Conservation (phyloP, 257 asterid species). For the Paraleonurus japonicus region DNA sequence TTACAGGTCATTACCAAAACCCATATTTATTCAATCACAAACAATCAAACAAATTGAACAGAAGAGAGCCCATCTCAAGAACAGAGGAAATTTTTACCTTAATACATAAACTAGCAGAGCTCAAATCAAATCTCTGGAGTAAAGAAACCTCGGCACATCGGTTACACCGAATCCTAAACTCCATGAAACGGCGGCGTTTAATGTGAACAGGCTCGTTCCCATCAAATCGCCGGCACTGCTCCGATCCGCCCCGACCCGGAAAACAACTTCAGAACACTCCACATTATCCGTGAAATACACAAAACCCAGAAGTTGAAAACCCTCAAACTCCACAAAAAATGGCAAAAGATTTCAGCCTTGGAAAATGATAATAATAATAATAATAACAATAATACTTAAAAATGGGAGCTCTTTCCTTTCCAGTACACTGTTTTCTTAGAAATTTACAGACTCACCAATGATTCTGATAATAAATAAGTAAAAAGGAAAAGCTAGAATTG, state of each 20-base stretch:
- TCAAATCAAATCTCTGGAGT: slow-evolving; percentile 46
- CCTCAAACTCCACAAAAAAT: slow-evolving; percentile 25
- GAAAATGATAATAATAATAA: too few relatives aligned
- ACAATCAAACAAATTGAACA: not conserved
- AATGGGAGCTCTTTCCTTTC: slow-evolving; percentile 25
- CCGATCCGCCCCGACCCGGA: slow-evolving; percentile 54
- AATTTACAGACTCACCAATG: slow-evolving; percentile 3
- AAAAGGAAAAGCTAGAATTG: slow-evolving; percentile 30
- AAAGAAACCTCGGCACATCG: slow-evolving; percentile 51
- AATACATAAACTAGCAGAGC: slow-evolving; percentile 33
- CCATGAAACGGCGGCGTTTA: slow-evolving; percentile 69
- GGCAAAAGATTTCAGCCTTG: slow-evolving; percentile 33
- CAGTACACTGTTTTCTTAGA: slow-evolving; percentile 7
- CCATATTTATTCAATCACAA: not conserved
- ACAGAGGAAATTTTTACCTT: slow-evolving; percentile 34
- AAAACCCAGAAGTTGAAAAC: slow-evolving; percentile 38
- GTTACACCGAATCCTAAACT: slow-evolving; percentile 70
- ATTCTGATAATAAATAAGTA: not conserved
- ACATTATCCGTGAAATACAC: slow-evolving; percentile 43
- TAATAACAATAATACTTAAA: not conserved
- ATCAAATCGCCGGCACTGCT: slow-evolving; percentile 59
- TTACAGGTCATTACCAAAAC: slow-evolving; percentile 16
- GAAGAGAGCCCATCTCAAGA: not conserved
- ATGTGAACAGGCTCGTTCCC: slow-evolving; percentile 47
- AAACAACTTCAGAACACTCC: slow-evolving; percentile 39